Evolutionary conservation across 352 stramenopile genomes (phyloP).

Genomic region (Phytophthora meadii): DNA sequence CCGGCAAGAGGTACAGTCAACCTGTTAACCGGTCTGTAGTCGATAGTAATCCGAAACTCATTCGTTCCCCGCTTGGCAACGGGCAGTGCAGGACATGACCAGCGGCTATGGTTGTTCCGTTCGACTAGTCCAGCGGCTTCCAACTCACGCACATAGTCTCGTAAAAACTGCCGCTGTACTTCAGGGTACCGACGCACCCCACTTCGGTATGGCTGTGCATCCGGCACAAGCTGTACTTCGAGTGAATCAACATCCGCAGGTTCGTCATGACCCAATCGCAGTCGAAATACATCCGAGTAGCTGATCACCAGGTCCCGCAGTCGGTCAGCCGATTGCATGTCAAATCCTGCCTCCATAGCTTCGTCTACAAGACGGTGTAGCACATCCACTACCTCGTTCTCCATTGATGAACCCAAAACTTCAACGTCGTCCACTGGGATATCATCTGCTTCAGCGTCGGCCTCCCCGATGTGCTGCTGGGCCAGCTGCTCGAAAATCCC

Average conservation of each 20-base stretch:
- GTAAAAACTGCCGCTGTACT: conserved; percentile 4
- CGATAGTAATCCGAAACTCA: conserved; percentile 12
- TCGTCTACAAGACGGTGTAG: conserved; percentile 10
- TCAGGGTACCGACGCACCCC: conserved; percentile 12
- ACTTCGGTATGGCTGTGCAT: conserved; percentile 9
- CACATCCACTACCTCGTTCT: conserved; percentile 1
- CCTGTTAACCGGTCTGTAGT: conserved; percentile 13
- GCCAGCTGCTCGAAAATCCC: conserved; percentile 14
- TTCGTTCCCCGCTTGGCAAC: background rate
- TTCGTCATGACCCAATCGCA: conserved; percentile 5
- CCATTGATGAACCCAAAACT: background rate
- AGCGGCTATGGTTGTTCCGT: conserved; percentile 11
- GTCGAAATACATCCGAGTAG: conserved; percentile 10
- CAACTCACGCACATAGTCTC: conserved; percentile 3
- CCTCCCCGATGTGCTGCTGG: conserved; percentile 3
- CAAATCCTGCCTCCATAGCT: conserved; percentile 5
- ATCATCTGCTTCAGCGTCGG: conserved; percentile 13
- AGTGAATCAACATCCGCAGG: conserved; percentile 10
- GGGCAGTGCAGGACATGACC: conserved; percentile 4
- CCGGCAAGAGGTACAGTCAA: conserved; percentile 2
- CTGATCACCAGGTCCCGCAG: background rate
- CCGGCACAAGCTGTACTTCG: background rate
- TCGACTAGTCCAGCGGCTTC: background rate
- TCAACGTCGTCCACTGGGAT: conserved; percentile 8
- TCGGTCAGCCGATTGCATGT: background rate